Conservation (phyloP, 1,284 basidiomycete genomes). For the Cerioporus squamosus region DNA sequence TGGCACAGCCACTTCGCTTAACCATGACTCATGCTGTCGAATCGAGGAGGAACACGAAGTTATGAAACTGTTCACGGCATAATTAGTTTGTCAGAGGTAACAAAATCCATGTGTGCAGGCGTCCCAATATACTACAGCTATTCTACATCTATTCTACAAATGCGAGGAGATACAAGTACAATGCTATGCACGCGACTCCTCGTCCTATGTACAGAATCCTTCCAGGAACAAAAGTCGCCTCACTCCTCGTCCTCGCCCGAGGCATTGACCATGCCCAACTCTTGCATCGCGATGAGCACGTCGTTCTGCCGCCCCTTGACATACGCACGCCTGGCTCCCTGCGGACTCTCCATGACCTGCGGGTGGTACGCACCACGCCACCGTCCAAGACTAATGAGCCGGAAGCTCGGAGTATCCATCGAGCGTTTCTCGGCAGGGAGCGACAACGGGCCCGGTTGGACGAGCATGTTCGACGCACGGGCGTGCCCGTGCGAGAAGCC, state of each 20-base stretch:
- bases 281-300: slow-evolving; percentile 3
- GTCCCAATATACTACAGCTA: slow-evolving; percentile 4
- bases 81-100: too few relatives aligned
- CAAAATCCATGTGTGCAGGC: too few relatives aligned
- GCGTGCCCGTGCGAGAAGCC: slow-evolving; percentile 48
- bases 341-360: neutral
- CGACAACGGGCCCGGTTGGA: slow-evolving; percentile 48
- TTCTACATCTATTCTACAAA: neutral
- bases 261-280: neutral
- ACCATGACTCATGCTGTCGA: neutral
- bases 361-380: neutral
- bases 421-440: slow-evolving; percentile 31
- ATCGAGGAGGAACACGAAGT: too few relatives aligned
- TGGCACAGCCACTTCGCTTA: slow-evolving; percentile 7
- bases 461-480: slow-evolving; percentile 48
- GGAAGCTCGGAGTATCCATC: slow-evolving; percentile 42
- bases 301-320: slow-evolving; percentile 6
- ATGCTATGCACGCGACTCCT: neutral
- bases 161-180: slow-evolving; percentile 2
- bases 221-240: too few relatives aligned
- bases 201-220: too few relatives aligned
- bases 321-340: slow-evolving; percentile 6
- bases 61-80: too few relatives aligned
- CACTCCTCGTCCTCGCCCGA: too few relatives aligned
- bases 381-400: slow-evolving; percentile 56